These are phyloP conservation scores for Nigrograna mackinnonii DNA, from an alignment of 2,329 filamentous ascomycete species.

Conservation along the genomic window DNA sequence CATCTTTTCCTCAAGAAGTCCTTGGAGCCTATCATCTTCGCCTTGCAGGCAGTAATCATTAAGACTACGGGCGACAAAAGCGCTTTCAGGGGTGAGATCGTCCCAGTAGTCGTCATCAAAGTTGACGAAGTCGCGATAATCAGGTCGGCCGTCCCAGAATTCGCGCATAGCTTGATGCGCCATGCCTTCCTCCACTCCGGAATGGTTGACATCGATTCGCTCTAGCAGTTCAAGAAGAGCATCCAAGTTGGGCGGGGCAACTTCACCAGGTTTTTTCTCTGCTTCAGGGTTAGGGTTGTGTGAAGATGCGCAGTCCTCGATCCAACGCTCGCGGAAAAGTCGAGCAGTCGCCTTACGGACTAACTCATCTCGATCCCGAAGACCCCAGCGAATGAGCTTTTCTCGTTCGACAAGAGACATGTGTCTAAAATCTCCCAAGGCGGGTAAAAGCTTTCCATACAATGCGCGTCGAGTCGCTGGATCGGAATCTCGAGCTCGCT, in stretches of 20 bases:
- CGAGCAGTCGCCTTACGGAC: constrained; percentile 90
- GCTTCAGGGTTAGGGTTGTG: constrained; percentile 62
- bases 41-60: constrained; percentile 87
- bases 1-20: constrained; percentile 86
- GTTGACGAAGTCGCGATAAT: constrained; percentile 72
- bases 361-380: constrained; percentile 90
- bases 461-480: constrained; percentile 80
- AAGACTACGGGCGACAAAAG: constrained; percentile 89
- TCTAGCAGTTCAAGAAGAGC: constrained; percentile 88
- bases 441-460: constrained; percentile 84
- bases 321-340: constrained; percentile 94
- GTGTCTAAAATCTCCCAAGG: constrained; percentile 91
- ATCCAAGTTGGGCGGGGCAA: constrained; percentile 63
- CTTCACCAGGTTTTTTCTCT: constrained; percentile 51
- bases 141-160: constrained; percentile 92
- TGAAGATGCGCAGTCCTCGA: constrained; percentile 85
- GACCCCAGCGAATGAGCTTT: constrained; percentile 91
- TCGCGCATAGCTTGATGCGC: constrained; percentile 92
- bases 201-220: constrained; percentile 90
- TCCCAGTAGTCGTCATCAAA: constrained; percentile 81
- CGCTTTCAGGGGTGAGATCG: constrained; percentile 79
- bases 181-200: constrained; percentile 85
- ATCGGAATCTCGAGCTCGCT: constrained; percentile 88
- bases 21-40: constrained; percentile 73
- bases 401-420: constrained; percentile 92